phyloP scores from a whole-genome alignment of 495 filamentous ascomycete genomes.

The Bryoglossum gracile region DNA sequence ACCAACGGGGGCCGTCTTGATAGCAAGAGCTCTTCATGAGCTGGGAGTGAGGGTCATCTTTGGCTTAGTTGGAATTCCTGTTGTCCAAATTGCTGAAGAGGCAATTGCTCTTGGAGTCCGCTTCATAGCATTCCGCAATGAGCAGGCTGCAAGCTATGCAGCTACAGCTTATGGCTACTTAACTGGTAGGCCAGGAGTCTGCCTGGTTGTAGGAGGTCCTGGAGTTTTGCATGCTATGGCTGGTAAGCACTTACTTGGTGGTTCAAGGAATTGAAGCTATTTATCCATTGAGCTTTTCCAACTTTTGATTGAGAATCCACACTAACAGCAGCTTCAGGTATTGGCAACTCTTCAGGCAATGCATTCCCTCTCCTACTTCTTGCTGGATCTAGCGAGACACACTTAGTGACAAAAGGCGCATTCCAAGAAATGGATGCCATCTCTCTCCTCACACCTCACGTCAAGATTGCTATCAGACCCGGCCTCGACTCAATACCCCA shows the following conservation, averaged over 20 bases:
- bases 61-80: constrained; percentile 58
- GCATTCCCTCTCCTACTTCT: constrained; percentile 54
- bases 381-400: constrained; percentile 49
- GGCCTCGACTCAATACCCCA: constrained; percentile 44
- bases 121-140: constrained; percentile 60
- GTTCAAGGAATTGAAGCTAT: not conserved
- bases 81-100: constrained; percentile 58
- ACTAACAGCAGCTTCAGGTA: too few relatives aligned
- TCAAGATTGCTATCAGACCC: constrained; percentile 48
- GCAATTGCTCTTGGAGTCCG: constrained; percentile 55
- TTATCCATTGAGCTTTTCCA: not conserved
- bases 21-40: constrained; percentile 48
- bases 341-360: constrained; percentile 51
- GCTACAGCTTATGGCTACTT: constrained; percentile 59
- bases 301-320: too few relatives aligned
- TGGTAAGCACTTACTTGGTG: constrained; percentile 28
- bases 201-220: constrained; percentile 58
- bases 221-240: constrained; percentile 57
- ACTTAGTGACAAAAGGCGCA: constrained; percentile 46
- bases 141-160: constrained; percentile 58
- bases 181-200: constrained; percentile 54
- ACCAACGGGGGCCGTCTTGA: constrained; percentile 48
- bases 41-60: constrained; percentile 54
- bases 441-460: constrained; percentile 49
- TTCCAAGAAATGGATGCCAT: constrained; percentile 60